Evolutionary conservation across 345 rosid species (phyloP), one percentile per base, ranked within the genome.

Genomic region (Cardamine resedifolia): DNA sequence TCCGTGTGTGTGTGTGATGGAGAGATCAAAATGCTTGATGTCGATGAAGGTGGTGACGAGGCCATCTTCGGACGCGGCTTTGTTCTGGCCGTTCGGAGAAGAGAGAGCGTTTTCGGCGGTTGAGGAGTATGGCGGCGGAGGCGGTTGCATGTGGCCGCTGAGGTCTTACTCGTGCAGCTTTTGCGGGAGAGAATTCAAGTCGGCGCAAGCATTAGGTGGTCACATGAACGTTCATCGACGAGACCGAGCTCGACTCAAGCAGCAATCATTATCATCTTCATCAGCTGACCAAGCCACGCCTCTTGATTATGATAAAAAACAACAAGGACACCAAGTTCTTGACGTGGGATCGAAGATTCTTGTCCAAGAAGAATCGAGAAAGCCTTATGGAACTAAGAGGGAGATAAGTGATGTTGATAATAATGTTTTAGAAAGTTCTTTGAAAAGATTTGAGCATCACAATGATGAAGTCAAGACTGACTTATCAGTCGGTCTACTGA

Each of bases 71-170:
- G 73, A 74, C 56, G 16, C 39, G 5, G 21, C 56, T 60, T 68
- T 67, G 18, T 34, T 43, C 12, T 75, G 68, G 73, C 69, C 78
- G 36, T 67, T 74, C 6, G 52, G 58, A 10, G 79, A 66, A 31
- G 81, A 88, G 2, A 86, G 86, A 90, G 87, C 85, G 65, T 90
- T 88, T 79, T 78, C 63, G 43, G 86, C 84, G 31, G 86, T 78
- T 71, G 90, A 89, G 7, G 91, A 83, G 52, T 80, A 85, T 16
- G 84, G 84, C 2, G 66, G 75, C 7, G 75, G 79, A 53, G 65
- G 75, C 10, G 66, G 66, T 55, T 69, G 79, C 36, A 53, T 72
- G 50, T 85, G 88, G 86, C 86, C 86, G 23, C 86, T 81, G 8
- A 82, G 84, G 70, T 77, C 77, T 52, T 85, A 85, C 52, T 20